Conservation (phyloP, 2,329 filamentous ascomycete species). For the Colletotrichum theobromicola region DNA sequence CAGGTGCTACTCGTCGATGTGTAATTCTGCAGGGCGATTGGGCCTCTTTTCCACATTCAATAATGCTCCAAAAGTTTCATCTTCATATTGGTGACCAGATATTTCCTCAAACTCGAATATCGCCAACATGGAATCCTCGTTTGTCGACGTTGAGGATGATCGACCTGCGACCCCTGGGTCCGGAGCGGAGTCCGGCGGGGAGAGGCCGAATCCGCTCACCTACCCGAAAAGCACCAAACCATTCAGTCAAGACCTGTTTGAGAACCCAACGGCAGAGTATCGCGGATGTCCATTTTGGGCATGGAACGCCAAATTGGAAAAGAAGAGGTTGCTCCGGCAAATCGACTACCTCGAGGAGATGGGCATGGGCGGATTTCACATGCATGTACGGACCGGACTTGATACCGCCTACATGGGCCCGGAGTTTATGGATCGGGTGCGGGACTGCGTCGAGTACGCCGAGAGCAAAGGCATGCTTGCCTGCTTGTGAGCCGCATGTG, state of each 20-base stretch:
- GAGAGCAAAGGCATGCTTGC: slow-evolving; percentile 34
- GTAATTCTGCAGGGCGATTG: neutral
- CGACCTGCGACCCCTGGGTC: neutral
- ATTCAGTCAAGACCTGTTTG: slow-evolving; percentile 31
- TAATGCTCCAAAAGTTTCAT: neutral
- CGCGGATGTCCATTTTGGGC: slow-evolving; percentile 34
- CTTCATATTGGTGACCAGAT: neutral
- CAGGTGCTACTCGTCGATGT: neutral
- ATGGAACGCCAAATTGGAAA: slow-evolving; percentile 34
- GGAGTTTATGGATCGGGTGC: slow-evolving; percentile 34
- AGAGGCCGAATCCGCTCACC: slow-evolving; percentile 28
- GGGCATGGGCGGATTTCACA: slow-evolving; percentile 36
- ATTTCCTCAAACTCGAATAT: rapidly evolving
- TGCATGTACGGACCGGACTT: slow-evolving; percentile 34
- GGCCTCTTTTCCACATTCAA: neutral
- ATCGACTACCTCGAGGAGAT: slow-evolving; percentile 34
- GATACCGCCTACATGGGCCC: slow-evolving; percentile 36
- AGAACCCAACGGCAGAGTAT: slow-evolving; percentile 33
- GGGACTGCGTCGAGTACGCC: slow-evolving; percentile 34
- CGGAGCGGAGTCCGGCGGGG: neutral
- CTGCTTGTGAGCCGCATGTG: slow-evolving; percentile 26
- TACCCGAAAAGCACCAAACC: slow-evolving; percentile 29
- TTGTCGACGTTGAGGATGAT: neutral
- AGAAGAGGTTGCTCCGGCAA: slow-evolving; percentile 30
- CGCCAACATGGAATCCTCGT: slow-evolving; percentile 9